Evolutionary conservation across 1,284 basidiomycete genomes (phyloP), one percentile per base, ranked within the genome.

Genomic region (Paramarasmius palmivorus): DNA sequence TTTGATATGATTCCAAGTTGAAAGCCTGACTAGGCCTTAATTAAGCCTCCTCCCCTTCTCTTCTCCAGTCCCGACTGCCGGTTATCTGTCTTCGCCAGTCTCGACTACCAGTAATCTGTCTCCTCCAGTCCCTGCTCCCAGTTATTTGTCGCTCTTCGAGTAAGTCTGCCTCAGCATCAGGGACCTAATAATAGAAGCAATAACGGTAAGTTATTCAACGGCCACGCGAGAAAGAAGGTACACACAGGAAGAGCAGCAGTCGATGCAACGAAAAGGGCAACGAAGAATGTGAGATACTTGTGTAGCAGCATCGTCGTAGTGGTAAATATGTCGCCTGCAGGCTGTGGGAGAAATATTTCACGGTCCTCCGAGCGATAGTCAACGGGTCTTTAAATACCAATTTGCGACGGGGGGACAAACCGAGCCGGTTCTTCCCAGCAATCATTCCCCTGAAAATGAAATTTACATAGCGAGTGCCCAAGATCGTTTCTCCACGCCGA

Each of bases 231-330:
- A 22, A 52, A 46, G 17, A 26, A 37, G 17, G 12, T 15, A 48
- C 50, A 37, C 29, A 55, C 57, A 32, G 54, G 54, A 34, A 41
- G 26, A 8, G 57, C 50, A 35, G 50, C 22, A 6, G 54, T 29
- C 26, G 47, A 54, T 19, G 52, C 52, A 29, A 46, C 52, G 40
- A 57, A 51, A 12, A 57, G 41, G 12, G 49, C n/a, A 7, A 40
- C 45, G 25, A 54, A 7, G 23, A 57, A n/a, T 25, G 48, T 48
- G 36, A 52, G 38, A 15, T 45, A 54, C 26, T 36, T 45, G 36
- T 26, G 35, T 14, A 57, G 42, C 38, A 51, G 44, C 52, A 44
- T 50, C 22, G 32, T 35, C 17, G n/a, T 23, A 14, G 22, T n/a
- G n/a, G n/a, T 38, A 20, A 22, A 20, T 29, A 42, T 15, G 20